A percentile compares a stretch with the other conserved stretches of the same genome.
These are phyloP conservation scores for Diaporthe sp. DNA, from an alignment of 2,329 filamentous ascomycete species.

Conservation along the genomic window DNA sequence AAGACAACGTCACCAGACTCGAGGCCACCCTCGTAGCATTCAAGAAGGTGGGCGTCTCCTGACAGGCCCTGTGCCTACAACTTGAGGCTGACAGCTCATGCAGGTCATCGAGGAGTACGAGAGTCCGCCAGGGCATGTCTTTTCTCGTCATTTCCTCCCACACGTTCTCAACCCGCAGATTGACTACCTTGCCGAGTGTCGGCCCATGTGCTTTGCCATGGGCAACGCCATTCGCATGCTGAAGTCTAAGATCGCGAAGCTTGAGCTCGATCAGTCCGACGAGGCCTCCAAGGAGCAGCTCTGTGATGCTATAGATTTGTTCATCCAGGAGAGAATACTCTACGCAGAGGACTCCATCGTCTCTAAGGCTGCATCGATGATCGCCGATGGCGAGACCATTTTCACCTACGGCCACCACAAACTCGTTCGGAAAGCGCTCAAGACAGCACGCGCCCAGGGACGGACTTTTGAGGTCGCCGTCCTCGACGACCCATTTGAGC, in stretches of 20 bases:
- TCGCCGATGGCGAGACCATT: constrained; percentile 84
- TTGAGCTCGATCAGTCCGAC: constrained; percentile 89
- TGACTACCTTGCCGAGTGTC: constrained; percentile 91
- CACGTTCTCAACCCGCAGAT: constrained; percentile 96
- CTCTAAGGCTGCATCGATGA: constrained; percentile 79
- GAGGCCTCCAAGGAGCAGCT: constrained; percentile 84
- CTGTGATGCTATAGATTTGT: constrained; percentile 85
- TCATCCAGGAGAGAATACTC: constrained; percentile 91
- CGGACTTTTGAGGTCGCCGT: constrained; percentile 87
- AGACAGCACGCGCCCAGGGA: constrained; percentile 78
- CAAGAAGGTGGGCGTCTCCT: constrained; percentile 76
- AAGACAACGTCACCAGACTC: constrained; percentile 89
- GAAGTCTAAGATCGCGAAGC: constrained; percentile 91
- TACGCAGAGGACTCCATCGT: constrained; percentile 90
- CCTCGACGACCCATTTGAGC: constrained; percentile 77
- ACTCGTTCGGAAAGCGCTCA: constrained; percentile 86
- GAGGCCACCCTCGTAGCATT: constrained; percentile 91
- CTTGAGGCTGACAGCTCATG: constrained; percentile 39
- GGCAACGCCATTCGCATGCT: constrained; percentile 96
- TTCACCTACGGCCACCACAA: constrained; percentile 90
- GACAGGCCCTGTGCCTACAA: not conserved
- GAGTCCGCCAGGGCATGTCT: constrained; percentile 85
- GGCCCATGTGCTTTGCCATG: constrained; percentile 97
- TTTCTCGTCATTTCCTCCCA: constrained; percentile 91
- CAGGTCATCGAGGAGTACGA: constrained; percentile 94